phyloP scores from a whole-genome alignment of 345 rosid genomes.

The Conringia planisiliqua region DNA sequence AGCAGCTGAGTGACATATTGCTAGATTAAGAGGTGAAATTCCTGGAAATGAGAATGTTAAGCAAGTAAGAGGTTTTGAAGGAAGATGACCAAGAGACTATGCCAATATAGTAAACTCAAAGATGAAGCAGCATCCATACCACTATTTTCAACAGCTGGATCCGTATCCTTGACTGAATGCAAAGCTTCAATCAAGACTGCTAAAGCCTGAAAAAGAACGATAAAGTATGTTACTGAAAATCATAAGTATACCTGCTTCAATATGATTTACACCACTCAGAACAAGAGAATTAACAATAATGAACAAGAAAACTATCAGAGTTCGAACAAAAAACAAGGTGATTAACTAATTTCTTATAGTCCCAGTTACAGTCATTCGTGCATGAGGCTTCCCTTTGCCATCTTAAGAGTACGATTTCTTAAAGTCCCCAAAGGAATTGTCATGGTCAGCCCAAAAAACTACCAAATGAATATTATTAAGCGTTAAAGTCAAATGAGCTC shows the following conservation, averaged over 20 bases:
- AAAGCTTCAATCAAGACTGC: slow-evolving; percentile 81
- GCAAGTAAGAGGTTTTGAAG: slow-evolving; percentile 26
- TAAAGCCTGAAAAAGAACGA: slow-evolving; percentile 50
- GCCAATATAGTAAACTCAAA: slow-evolving; percentile 16
- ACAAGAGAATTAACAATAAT: neutral
- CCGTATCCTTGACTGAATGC: slow-evolving; percentile 74
- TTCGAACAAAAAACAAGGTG: neutral
- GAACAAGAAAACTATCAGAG: neutral
- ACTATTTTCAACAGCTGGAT: slow-evolving; percentile 54
- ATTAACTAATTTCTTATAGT: neutral
- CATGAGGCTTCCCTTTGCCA: slow-evolving; percentile 2
- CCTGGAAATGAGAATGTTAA: slow-evolving; percentile 52
- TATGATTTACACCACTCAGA: neutral
- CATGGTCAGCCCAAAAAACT: slow-evolving; percentile 3
- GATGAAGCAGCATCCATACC: slow-evolving; percentile 42
- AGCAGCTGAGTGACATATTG: slow-evolving; percentile 93
- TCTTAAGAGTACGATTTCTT: neutral
- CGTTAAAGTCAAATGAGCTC: slow-evolving; percentile 1
- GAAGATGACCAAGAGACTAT: slow-evolving; percentile 20
- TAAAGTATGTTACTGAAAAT: slow-evolving; percentile 9
- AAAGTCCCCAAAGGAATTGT: neutral
- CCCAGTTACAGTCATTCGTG: neutral
- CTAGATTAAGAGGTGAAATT: slow-evolving; percentile 82
- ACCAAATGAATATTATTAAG: slow-evolving; percentile 5
- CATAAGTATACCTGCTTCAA: neutral